Percentiles rank a stretch among this genome's conserved stretches.
These are phyloP conservation scores for Fusarium sp. DNA, from an alignment of 2,329 filamentous ascomycete genomes.

Conservation along the genomic window DNA sequence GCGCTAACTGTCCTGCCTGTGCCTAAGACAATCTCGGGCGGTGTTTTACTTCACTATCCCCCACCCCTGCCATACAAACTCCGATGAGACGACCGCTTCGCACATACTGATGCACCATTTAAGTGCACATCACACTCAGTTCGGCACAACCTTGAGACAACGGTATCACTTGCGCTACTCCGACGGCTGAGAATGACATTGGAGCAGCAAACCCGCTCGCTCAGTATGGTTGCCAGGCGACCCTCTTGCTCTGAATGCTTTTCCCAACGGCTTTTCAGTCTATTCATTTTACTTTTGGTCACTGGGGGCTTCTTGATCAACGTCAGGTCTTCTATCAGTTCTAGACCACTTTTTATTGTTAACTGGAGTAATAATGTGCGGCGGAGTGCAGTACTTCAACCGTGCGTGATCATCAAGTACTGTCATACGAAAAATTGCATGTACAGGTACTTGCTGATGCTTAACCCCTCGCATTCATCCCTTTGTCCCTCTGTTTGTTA, in stretches of 20 bases:
- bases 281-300: constrained; percentile 1
- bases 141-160: constrained; percentile 45
- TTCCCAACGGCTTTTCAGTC: not conserved
- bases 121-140: constrained; percentile 32
- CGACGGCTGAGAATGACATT: constrained; percentile 21
- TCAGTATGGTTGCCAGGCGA: constrained; percentile 13
- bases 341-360: constrained; percentile 42
- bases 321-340: constrained; percentile 32
- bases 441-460: constrained; percentile 49
- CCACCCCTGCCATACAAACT: constrained; percentile 30
- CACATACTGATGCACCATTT: constrained; percentile 36
- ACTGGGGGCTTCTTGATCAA: constrained; percentile 24
- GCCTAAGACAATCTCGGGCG: constrained; percentile 45
- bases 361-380: constrained; percentile 32
- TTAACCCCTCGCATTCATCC: constrained; percentile 28
- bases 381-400: constrained; percentile 50
- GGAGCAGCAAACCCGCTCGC: constrained; percentile 22
- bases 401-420: constrained; percentile 53
- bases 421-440: constrained; percentile 51
- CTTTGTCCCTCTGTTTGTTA: constrained; percentile 23
- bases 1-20: constrained; percentile 28
- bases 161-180: constrained; percentile 42
- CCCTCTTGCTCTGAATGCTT: constrained; percentile 5
- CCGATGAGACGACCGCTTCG: constrained; percentile 31
- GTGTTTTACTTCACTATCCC: constrained; percentile 42